A percentile compares a stretch with the other conserved stretches of the same genome.
Conservation (phyloP, 2,329 filamentous ascomycete species). For the Talaromyces sp. region DNA sequence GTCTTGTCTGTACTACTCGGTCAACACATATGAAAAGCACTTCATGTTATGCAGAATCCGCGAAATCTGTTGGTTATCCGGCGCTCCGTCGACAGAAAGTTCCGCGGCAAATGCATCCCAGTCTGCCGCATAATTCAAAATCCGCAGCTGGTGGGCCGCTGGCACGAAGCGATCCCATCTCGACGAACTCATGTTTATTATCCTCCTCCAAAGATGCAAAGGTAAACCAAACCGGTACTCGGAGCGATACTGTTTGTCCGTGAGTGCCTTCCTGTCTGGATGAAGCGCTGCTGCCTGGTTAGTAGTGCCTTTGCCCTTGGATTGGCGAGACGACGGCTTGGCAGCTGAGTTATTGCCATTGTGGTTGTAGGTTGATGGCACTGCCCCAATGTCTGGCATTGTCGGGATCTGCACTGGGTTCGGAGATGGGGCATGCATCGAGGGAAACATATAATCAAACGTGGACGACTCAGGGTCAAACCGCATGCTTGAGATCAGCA, state of each 20-base stretch:
- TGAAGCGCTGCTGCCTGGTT: neutral
- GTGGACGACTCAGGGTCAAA: conserved; percentile 7
- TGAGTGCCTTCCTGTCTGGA: neutral
- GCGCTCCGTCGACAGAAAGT: conserved; percentile 24
- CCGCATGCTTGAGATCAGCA: conserved; percentile 6
- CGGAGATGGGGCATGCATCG: neutral
- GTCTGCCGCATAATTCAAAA: conserved; percentile 29
- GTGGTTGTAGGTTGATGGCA: neutral
- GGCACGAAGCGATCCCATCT: conserved; percentile 22
- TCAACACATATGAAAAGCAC: conserved; percentile 27
- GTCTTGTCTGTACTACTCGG: neutral
- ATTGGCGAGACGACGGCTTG: neutral
- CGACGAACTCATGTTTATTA: conserved; percentile 24
- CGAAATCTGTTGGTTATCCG: conserved; percentile 30
- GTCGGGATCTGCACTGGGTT: neutral
- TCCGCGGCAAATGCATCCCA: conserved; percentile 26
- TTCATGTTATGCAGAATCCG: conserved; percentile 29
- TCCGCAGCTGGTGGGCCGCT: conserved; percentile 22
- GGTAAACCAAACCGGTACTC: conserved; percentile 24
- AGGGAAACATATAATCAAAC: conserved; percentile 6
- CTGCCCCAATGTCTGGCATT: neutral
- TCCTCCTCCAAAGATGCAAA: conserved; percentile 23
- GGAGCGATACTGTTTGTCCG: neutral
- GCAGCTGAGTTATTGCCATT: neutral
- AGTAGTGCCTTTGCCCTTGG: neutral